Percentiles rank a stretch among this genome's conserved stretches.
phyloP scores from a whole-genome alignment of 164 flowering plant genomes.

The Vitis vinifera region DNA sequence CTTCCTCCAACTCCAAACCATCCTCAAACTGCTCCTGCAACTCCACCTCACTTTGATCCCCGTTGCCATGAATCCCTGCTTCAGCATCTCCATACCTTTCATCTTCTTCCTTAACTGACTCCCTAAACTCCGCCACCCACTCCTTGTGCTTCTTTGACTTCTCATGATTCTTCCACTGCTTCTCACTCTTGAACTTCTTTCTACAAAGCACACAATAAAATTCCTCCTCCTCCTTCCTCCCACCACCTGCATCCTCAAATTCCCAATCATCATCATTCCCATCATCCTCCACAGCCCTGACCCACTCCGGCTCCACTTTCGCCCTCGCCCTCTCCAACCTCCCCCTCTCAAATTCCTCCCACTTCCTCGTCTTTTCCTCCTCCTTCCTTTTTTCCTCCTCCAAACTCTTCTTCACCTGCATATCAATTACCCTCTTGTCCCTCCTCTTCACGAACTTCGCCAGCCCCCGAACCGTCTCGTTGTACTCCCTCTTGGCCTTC shows the following conservation, averaged over 20 bases:
- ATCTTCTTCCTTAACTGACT: slow-evolving; percentile 33
- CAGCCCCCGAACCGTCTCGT: slow-evolving; percentile 83
- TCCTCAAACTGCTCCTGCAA: slow-evolving; percentile 41
- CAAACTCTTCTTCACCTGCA: slow-evolving; percentile 62
- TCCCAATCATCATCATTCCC: slow-evolving; percentile 1
- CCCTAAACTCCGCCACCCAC: slow-evolving; percentile 71
- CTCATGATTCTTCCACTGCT: slow-evolving; percentile 99
- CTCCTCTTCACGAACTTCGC: slow-evolving; percentile 94
- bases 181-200: slow-evolving; percentile 94
- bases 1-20: slow-evolving; percentile 22
- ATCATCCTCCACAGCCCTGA: slow-evolving; percentile 48
- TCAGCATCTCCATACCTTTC: slow-evolving; percentile 12
- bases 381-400: slow-evolving; percentile 68
- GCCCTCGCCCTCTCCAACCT: slow-evolving; percentile 60
- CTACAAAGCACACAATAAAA: slow-evolving; percentile 81
- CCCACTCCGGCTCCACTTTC: slow-evolving; percentile 89
- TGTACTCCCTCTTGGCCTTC: slow-evolving; percentile 85
- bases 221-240: slow-evolving; percentile 29
- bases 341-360: slow-evolving; percentile 55
- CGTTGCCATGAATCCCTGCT: slow-evolving; percentile 13
- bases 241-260: slow-evolving; percentile 29
- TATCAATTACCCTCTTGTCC: slow-evolving; percentile 90
- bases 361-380: slow-evolving; percentile 57
- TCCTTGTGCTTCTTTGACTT: slow-evolving; percentile 96
- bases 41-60: slow-evolving; percentile 17